These are phyloP conservation scores for Scopulariopsis brevicaulis DNA, from an alignment of 2,329 filamentous ascomycete species.

Conservation along the genomic window DNA sequence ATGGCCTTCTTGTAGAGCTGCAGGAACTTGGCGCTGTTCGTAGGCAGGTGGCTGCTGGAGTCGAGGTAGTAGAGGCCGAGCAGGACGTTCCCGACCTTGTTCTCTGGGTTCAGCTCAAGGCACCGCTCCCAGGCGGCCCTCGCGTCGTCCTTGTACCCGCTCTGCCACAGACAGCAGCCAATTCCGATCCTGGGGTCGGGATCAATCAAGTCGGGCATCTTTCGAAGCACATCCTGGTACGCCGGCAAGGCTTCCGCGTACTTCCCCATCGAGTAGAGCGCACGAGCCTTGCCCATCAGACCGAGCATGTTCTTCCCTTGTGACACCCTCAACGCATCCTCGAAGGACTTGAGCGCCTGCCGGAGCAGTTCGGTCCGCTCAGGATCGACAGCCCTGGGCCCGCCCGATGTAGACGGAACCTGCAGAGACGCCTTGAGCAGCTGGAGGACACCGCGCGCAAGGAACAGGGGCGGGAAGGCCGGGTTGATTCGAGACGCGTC, in stretches of 20 bases:
- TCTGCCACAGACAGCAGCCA: constrained; percentile 93
- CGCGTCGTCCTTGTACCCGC: constrained; percentile 89
- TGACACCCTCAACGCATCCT: constrained; percentile 81
- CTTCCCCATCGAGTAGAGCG: constrained; percentile 75
- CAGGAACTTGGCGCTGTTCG: constrained; percentile 76
- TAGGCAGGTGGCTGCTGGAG: constrained; percentile 69
- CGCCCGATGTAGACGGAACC: constrained; percentile 50
- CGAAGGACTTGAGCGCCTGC: constrained; percentile 83
- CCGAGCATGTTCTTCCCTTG: constrained; percentile 85
- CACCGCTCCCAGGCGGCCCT: constrained; percentile 76
- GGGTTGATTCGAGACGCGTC: constrained; percentile 93
- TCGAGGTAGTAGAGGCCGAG: constrained; percentile 86
- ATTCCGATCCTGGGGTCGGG: constrained; percentile 94
- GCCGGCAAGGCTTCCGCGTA: constrained; percentile 71
- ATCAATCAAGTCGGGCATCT: constrained; percentile 79
- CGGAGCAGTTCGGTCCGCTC: constrained; percentile 72
- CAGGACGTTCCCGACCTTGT: constrained; percentile 82
- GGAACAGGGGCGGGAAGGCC: constrained; percentile 78
- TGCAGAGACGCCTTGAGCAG: constrained; percentile 81
- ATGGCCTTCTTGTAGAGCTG: constrained; percentile 85
- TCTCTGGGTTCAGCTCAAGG: constrained; percentile 68
- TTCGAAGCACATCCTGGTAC: constrained; percentile 80
- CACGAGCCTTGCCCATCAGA: constrained; percentile 77
- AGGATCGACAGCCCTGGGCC: constrained; percentile 53
- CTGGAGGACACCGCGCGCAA: constrained; percentile 81